Evolutionary conservation across 345 rosid genomes (phyloP), one percentile per base, ranked within the genome.

Genomic region (Gynandropsis gynandra): DNA sequence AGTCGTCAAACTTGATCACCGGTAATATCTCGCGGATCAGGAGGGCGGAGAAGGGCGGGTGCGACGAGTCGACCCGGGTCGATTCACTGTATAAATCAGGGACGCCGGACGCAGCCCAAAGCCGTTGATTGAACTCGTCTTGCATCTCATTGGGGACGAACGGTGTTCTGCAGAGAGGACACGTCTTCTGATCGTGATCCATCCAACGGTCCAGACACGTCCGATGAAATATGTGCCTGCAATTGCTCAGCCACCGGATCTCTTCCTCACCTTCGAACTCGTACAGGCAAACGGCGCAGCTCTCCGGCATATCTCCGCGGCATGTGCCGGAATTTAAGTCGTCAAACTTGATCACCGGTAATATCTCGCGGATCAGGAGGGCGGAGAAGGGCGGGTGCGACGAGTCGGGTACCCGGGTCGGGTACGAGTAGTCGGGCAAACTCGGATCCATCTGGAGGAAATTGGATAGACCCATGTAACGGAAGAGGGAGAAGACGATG

Each of bases 131-230:
- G 32, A 80, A 84, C 76, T 80, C 95, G 7, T 79, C 89, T 69
- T 73, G 90, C 83, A 84, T 64, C 72, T 80, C 88, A 52, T 82
- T 85, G 0, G 96, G 95, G 43, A 87, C 85, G 2, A 84, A 80
- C 19, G 80, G 67, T 1, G 85, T 80, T 71, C 98, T 76, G 36
- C 95, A 89, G 1, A 89, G 94, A 1, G 94, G 97, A 56, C 97
- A 89, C 5, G 89, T 89, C 62, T 72, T 69, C 76, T 81, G 82
- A 46, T 83, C 95, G 2, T 82, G 89, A 70, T 86, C 94, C 84
- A 89, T 83, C 97, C 97, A 89, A 61, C 88, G 89, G 83, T 85
- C 95, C 48, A 89, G 48, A 66, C 97, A 89, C 5, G 69, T 68
- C 69, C 86, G 43, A 54, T 89, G 97, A 24, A 89, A 89, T 44